A percentile compares a stretch with the other conserved stretches of the same genome.
Conservation (phyloP, 257 asterid genomes). For the Solanum clarkiae region DNA sequence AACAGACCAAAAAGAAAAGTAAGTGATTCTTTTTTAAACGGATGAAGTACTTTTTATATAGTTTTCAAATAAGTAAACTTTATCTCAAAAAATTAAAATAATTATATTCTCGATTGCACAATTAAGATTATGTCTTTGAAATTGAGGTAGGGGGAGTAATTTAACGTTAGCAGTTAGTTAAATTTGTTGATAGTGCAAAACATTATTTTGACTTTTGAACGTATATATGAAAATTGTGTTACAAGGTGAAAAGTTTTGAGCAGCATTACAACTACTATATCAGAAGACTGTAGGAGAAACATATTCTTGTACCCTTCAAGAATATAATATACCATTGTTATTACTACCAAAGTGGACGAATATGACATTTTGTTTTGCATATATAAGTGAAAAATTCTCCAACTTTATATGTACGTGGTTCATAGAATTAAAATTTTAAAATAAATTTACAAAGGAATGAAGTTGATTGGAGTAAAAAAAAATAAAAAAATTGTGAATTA, state of each 20-base stretch:
- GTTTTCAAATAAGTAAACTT: neutral
- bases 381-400: neutral
- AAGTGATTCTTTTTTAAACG: no score
- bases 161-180: neutral
- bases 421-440: neutral
- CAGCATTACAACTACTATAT: neutral
- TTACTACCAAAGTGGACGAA: neutral
- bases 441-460: neutral
- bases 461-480: neutral
- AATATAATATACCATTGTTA: neutral
- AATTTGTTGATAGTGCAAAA: neutral
- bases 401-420: neutral
- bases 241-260: neutral
- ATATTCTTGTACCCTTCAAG: neutral
- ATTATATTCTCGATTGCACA: accelerated
- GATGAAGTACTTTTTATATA: neutral
- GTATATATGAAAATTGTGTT: neutral
- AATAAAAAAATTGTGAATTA: neutral
- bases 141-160: neutral
- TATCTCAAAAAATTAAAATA: neutral
- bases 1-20: no score
- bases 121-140: neutral
- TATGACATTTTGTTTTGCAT: neutral
- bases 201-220: neutral
- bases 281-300: neutral